These are phyloP conservation scores for Fusarium praegraminearum DNA, from an alignment of 2,329 filamentous ascomycete species.

Conservation along the genomic window DNA sequence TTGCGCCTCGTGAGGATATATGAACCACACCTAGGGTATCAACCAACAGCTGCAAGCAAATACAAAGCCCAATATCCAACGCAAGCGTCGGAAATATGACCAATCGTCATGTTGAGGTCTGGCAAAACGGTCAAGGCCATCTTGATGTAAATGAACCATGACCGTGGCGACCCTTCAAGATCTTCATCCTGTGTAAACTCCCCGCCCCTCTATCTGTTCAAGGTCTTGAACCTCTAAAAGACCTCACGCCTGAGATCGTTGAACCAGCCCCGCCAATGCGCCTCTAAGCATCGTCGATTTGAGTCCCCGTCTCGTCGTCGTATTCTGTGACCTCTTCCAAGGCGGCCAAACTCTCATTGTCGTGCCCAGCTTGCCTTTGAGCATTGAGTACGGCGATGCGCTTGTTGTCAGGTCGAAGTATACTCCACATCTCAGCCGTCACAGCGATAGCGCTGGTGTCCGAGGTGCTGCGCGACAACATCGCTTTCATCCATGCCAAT, in stretches of 20 bases:
- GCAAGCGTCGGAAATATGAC: neutral
- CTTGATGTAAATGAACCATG: neutral
- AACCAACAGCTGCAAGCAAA: constrained; percentile 15
- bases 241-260: constrained; percentile 1
- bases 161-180: neutral
- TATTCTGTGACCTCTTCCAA: constrained; percentile 48
- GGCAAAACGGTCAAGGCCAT: neutral
- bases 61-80: constrained; percentile 25
- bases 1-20: neutral
- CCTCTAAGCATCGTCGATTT: constrained; percentile 49
- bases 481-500: constrained; percentile 61
- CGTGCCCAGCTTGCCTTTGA: constrained; percentile 30
- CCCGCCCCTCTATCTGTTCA: constrained; percentile 1
- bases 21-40: constrained; percentile 28
- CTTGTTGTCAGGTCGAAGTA: constrained; percentile 54
- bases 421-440: constrained; percentile 53
- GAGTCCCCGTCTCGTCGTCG: constrained; percentile 49
- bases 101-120: neutral
- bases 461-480: constrained; percentile 28
- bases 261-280: constrained; percentile 20
- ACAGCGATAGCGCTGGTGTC: constrained; percentile 49
- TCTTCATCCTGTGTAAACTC: neutral
- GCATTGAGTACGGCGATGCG: constrained; percentile 42
- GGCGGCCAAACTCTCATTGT: constrained; percentile 43
- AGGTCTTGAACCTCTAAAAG: constrained; percentile 15